These are phyloP conservation scores for Penicillium corylophilum DNA, from an alignment of 2,329 filamentous ascomycete genomes.

Conservation along the genomic window DNA sequence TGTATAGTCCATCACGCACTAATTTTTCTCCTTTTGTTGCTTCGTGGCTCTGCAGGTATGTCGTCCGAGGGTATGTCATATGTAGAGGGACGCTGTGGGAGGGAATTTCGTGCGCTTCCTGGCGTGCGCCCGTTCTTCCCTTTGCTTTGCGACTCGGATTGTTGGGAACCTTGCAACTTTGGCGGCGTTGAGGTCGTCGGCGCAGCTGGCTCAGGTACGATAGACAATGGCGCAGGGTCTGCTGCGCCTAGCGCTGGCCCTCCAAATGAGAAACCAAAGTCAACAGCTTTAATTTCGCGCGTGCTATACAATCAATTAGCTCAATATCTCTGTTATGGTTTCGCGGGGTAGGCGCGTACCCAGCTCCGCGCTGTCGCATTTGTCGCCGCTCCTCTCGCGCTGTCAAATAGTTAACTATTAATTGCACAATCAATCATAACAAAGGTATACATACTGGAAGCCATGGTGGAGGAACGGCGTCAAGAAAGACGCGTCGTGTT, in stretches of 20 bases:
- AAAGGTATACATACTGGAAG: slow-evolving; percentile 35
- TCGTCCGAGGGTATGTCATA: slow-evolving; percentile 40
- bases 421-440: neutral
- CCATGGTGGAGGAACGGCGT: slow-evolving; percentile 38
- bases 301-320: slow-evolving; percentile 36
- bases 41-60: slow-evolving; percentile 24
- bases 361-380: slow-evolving; percentile 59
- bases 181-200: slow-evolving; percentile 15
- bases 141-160: slow-evolving; percentile 13
- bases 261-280: slow-evolving; percentile 53
- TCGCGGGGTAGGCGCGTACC: slow-evolving; percentile 45
- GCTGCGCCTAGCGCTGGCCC: slow-evolving; percentile 23
- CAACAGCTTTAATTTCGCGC: slow-evolving; percentile 48
- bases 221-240: slow-evolving; percentile 26
- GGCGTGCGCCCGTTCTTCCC: slow-evolving; percentile 23
- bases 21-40: slow-evolving; percentile 35
- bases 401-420: slow-evolving; percentile 23
- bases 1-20: slow-evolving; percentile 23
- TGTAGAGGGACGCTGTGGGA: slow-evolving; percentile 32
- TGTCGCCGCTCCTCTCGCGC: slow-evolving; percentile 55
- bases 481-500: slow-evolving; percentile 35
- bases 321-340: slow-evolving; percentile 21
- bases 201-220: slow-evolving; percentile 17
- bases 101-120: slow-evolving; percentile 33
- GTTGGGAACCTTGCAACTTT: slow-evolving; percentile 17